Base-by-base conservation (phyloP, 306 rosid species). In the Ormosia semicastrata region DNA sequence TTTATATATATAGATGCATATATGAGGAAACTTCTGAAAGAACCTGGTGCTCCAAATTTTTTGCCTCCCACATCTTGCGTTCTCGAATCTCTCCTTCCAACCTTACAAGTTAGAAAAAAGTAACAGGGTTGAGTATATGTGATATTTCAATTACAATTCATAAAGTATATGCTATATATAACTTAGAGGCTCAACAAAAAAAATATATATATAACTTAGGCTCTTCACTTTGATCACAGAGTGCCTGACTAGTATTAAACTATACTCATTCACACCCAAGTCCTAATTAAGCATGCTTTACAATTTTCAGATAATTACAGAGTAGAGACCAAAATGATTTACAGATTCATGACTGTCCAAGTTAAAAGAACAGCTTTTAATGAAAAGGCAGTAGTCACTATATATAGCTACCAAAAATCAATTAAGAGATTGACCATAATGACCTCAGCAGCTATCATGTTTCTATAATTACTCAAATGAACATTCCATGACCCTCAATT, bases 11-110 rank as follows among this genome's bases (percentile, higher is more conserved):
- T 46, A 2, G 34, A 56, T 57, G 12, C 40, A 24, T 3, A 40
- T 43, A 5, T 14, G 47, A 13, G 5, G 62, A 80, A 74, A n/a
- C 18, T 74, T 80, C 79, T 8, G 47, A 33, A 43, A 54, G 10
- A 75, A 83, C 89, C 87, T 75, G 37, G 57, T 75, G 69, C 18
- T 54, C 57, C 85, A 37, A 37, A 76, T 7, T 13, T 65, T 71
- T 80, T 86, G 83, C 65, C 6, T 71, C 81, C 83, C 65, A 56
- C 46, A 40, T 76, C 83, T 79, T 70, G 87, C 30, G 15, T 65
- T 80, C 74, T 86, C 43, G 85, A 49, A 34, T 78, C 87, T 54
- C 65, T 65, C 2, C 78, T 74, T 33, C 76, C 87, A 17, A 65
- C 83, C 89, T 86, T 83, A 32, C 15, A 36, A 50, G 70, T 78